Conservation (phyloP, 768 basidiomycete species). For the Lentinula edodes region DNA sequence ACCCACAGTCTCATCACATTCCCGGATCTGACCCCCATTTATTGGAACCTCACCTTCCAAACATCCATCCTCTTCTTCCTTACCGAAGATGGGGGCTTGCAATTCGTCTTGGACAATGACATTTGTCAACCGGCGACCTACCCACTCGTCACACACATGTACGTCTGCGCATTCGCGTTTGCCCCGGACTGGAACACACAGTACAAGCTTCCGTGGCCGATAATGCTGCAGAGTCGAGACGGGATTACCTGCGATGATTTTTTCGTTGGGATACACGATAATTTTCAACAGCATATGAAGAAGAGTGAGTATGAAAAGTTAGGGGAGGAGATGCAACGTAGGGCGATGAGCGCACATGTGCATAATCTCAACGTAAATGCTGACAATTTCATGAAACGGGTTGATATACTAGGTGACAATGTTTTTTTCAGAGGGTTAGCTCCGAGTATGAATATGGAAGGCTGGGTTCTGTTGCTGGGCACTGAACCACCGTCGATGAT, state of each 20-base stretch:
- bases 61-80: slow-evolving; percentile 17
- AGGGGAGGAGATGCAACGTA: slow-evolving; percentile 24
- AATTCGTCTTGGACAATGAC: slow-evolving; percentile 26
- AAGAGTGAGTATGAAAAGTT: slow-evolving; percentile 31
- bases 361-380: slow-evolving; percentile 15
- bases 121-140: slow-evolving; percentile 58
- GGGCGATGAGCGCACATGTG: slow-evolving; percentile 24
- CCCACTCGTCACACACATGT: slow-evolving; percentile 54
- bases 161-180: slow-evolving; percentile 47
- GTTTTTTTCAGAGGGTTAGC: slow-evolving; percentile 49
- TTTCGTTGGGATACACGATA: slow-evolving; percentile 36
- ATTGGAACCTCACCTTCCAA: slow-evolving; percentile 40
- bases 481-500: slow-evolving; percentile 3
- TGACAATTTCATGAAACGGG: slow-evolving; percentile 25
- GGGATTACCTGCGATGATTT: slow-evolving; percentile 51
- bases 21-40: slow-evolving; percentile 22
- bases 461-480: slow-evolving; percentile 30
- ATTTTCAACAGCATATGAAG: slow-evolving; percentile 34
- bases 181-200: slow-evolving; percentile 22
- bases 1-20: background rate
- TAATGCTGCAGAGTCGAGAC: slow-evolving; percentile 38
- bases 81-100: slow-evolving; percentile 22
- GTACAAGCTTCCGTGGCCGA: slow-evolving; percentile 46
- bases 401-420: slow-evolving; percentile 46
- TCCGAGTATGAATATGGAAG: slow-evolving; percentile 40